These are phyloP conservation scores for Colletotrichum chrysophilum DNA, from an alignment of 2,329 filamentous ascomycete genomes.

Conservation along the genomic window DNA sequence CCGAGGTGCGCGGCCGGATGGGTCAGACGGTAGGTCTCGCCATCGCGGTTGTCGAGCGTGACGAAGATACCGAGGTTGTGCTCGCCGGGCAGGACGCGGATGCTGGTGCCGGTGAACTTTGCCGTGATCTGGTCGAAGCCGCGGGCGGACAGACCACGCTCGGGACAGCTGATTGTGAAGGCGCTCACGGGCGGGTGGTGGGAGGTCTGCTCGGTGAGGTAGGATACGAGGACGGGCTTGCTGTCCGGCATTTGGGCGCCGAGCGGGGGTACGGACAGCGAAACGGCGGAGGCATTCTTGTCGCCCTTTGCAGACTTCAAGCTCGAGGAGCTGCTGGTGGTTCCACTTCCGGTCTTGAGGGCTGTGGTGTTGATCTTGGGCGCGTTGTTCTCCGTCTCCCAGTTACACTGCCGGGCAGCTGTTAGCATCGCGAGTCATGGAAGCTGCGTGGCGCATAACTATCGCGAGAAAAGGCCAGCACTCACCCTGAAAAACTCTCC, in stretches of 20 bases:
- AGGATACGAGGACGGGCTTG: slow-evolving; percentile 79
- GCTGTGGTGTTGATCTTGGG: slow-evolving; percentile 64
- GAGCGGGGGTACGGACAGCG: slow-evolving; percentile 57
- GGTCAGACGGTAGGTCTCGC: slow-evolving; percentile 93
- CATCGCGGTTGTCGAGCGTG: slow-evolving; percentile 76
- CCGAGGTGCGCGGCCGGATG: slow-evolving; percentile 94
- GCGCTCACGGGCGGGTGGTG: slow-evolving; percentile 98
- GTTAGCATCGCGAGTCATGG: neutral
- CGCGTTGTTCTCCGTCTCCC: slow-evolving; percentile 85
- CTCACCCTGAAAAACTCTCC: slow-evolving; percentile 95
- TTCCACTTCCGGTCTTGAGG: slow-evolving; percentile 40
- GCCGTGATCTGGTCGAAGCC: slow-evolving; percentile 97
- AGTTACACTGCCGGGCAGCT: slow-evolving; percentile 74
- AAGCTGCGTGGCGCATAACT: neutral
- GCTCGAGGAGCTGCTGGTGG: slow-evolving; percentile 51
- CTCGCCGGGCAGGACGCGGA: slow-evolving; percentile 89
- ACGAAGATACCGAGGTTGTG: slow-evolving; percentile 98
- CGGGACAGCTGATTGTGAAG: slow-evolving; percentile 91
- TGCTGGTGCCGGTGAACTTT: slow-evolving; percentile 95
- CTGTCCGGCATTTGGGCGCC: slow-evolving; percentile 46
- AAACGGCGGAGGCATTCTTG: slow-evolving; percentile 52
- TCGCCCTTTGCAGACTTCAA: slow-evolving; percentile 48
- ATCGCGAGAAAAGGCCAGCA: slow-evolving; percentile 19
- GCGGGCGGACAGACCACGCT: slow-evolving; percentile 84
- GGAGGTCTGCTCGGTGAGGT: slow-evolving; percentile 96